Base-by-base conservation (phyloP, 2,329 filamentous ascomycete species). In the Teratosphaeria gauchensis region DNA sequence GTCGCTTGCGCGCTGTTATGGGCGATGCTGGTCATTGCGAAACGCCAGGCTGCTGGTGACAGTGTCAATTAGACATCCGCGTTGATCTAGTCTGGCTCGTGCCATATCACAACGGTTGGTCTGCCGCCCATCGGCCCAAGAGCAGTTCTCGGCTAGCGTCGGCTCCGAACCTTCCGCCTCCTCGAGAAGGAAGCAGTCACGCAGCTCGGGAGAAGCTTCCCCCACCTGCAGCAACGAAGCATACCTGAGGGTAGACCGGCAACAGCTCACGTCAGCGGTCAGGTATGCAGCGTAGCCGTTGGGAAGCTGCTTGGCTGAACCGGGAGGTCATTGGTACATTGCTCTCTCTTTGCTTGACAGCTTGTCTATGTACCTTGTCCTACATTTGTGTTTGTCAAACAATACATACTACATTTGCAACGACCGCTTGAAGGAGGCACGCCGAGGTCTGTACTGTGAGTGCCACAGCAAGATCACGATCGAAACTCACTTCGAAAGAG, bases 11-110 rank as follows among this genome's bases (percentile, higher is more conserved):
- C 24, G 24, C 4, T 28, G 24, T 28, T 28, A 4, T 4, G 24
- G 24, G 24, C 24, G 24, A 28, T 28, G 24, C 24, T 4, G 24
- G 24, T 28, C 24, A 4, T 28, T 28, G 4, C 24, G 24, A 28
- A 28, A 28, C 24, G 24, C 24, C 24, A 28, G 24, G 4, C 24
- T 28, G 24, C 24, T 28, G 24, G 24, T 28, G 24, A 28, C 24
- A 28, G 4, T 2, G 24, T 28, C 24, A 28, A 28, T 28, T 28
- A 28, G 24, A 28, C 24, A 28, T 28, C 2, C 24, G 24, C 24
- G 24, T 2, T 28, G 24, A 28, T 28, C 24, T 28, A 28, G 24
- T 72, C 1, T 53, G 60, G 30, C 58, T 61, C 19, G 56, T 61
- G 9, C 65, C 69, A 9, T 57, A 60, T n/a, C 58, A 58, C 33